phyloP scores from a whole-genome alignment of 2,329 filamentous ascomycete genomes.

The Orbilia oligospora region DNA sequence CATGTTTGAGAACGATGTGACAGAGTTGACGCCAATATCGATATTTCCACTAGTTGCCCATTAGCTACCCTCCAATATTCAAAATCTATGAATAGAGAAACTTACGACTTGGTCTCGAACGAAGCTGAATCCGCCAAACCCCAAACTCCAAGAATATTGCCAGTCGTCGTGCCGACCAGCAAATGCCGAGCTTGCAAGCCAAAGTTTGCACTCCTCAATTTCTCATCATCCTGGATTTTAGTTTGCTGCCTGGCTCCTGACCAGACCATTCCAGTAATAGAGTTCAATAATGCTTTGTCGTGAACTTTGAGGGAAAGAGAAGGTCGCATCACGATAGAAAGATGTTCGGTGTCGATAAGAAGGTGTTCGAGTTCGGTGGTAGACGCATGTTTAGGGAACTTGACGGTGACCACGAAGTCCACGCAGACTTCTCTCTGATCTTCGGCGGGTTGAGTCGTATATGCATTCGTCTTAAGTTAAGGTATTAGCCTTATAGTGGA shows the following conservation, averaged over 20 bases:
- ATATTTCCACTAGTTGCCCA: conserved; percentile 38
- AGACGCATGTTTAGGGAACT: conserved; percentile 41
- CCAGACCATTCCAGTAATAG: conserved; percentile 44
- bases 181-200: conserved; percentile 53
- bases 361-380: conserved; percentile 32
- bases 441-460: conserved; percentile 13
- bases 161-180: conserved; percentile 47
- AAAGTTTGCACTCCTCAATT: conserved; percentile 31
- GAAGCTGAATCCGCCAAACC: conserved; percentile 47
- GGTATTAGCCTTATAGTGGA: neutral
- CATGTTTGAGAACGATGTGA: conserved; percentile 37
- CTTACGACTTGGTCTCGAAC: conserved; percentile 56
- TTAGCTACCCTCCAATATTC: neutral
- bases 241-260: conserved; percentile 37
- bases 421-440: conserved; percentile 48
- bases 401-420: conserved; percentile 45
- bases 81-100: neutral
- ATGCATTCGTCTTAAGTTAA: conserved; percentile 40
- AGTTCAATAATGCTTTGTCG: conserved; percentile 46
- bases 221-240: conserved; percentile 54
- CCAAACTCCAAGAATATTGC: conserved; percentile 51
- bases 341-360: conserved; percentile 48
- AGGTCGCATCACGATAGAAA: conserved; percentile 23
- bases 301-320: conserved; percentile 53
- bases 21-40: conserved; percentile 48